Base-by-base conservation (phyloP, 2,329 filamentous ascomycete species). In the Exophiala bonariae region DNA sequence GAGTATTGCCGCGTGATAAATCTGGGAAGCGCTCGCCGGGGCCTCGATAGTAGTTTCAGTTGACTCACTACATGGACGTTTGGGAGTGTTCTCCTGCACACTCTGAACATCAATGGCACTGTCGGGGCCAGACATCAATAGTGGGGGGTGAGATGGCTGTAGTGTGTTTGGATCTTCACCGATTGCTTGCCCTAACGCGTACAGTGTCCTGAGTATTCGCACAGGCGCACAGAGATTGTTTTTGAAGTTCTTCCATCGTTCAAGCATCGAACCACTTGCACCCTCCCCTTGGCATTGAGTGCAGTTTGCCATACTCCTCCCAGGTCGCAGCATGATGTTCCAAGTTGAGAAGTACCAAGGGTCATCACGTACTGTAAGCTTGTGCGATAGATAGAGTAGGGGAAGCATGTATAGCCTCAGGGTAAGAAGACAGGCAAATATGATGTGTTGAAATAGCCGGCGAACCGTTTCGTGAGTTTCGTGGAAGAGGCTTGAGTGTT, bases 401-500 rank as follows among this genome's bases (percentile, higher is more conserved):
- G 52, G 52, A 10, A 55, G 46, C 32, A 49, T 52, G 40, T 55
- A 55, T 7, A 55, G 46, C 31, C 52, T 35, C 19, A 49, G 33
- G 8, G 49, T 41, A 17, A 55, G 44, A 9, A 55, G 39, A 17
- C 33, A 19, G 18, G 47, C 33, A 14, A 55, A 48, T 4, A 55
- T 22, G 4, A 37, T 18, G 36, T 55, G 49, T 19, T 52, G 52
- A 5, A 55, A 28, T 14, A 52, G 19, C 26, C 40, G 44, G 19
- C 49, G 46, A 23, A 50, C 14, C 3, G 46, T 50, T 20, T 52
- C 46, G 13, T 41, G 26, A 26, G 50, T 30, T 30, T 55, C 52
- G 34, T 57, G 65, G 76, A 79, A 3, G 14, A 54, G 44, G 23
- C 38, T 47, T n/a, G 28, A 50, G 14, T 35, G 17, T 23, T 36